These are phyloP conservation scores for Salix caprea DNA, from an alignment of 345 rosid genomes.

Conservation along the genomic window DNA sequence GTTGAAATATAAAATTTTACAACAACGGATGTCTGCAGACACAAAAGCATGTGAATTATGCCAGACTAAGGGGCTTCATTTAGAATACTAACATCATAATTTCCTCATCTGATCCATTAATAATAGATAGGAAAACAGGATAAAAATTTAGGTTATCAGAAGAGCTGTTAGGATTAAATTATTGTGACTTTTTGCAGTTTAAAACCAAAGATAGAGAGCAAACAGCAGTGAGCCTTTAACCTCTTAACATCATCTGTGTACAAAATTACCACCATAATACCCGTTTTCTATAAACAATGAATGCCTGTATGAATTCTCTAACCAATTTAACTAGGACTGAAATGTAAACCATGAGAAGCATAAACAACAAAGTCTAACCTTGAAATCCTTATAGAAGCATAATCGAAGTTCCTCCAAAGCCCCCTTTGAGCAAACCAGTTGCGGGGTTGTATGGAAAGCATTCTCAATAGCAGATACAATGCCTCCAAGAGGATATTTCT, in stretches of 20 bases:
- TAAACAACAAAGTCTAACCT: conserved; percentile 44
- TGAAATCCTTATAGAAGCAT: conserved; percentile 84
- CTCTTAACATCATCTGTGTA: neutral
- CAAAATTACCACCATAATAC: neutral
- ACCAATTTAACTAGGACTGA: neutral
- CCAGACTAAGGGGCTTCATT: neutral
- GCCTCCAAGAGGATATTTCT: conserved; percentile 89
- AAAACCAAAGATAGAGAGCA: neutral
- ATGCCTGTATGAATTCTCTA: neutral
- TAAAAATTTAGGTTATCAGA: neutral
- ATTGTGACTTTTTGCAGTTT: neutral
- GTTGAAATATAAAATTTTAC: neutral
- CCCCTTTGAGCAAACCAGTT: conserved; percentile 57
- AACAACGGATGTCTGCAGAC: neutral
- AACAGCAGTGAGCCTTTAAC: neutral
- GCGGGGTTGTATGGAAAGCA: conserved; percentile 74
- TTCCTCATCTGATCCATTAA: neutral
- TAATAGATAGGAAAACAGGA: neutral
- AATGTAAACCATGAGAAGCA: conserved; percentile 3
- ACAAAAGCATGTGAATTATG: neutral
- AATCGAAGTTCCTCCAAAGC: conserved; percentile 67
- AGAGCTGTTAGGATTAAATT: neutral
- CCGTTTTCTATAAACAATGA: neutral
- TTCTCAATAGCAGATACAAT: conserved; percentile 78
- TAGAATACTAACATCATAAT: neutral